Conservation (phyloP, 2,329 filamentous ascomycete species). For the Aspergillus oerlinghausenensis region DNA sequence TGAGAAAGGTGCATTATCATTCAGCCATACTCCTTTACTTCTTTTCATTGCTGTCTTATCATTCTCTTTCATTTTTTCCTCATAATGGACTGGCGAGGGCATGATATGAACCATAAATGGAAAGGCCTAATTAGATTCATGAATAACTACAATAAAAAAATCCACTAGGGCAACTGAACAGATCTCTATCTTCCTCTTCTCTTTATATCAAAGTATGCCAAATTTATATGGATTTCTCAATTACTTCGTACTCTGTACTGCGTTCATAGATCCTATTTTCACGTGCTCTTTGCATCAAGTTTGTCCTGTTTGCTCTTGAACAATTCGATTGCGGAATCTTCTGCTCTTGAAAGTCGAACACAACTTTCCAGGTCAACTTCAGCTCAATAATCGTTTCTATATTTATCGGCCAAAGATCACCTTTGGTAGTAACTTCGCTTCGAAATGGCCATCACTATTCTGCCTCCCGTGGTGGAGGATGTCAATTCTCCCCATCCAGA, state of each 20-base stretch:
- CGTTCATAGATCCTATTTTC: not conserved
- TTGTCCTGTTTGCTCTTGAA: constrained; percentile 17
- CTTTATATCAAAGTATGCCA: not conserved
- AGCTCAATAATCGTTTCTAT: not conserved
- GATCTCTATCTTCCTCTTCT: too few species aligned
- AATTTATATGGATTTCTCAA: not conserved
- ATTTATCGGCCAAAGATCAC: not conserved
- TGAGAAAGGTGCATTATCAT: too few species aligned
- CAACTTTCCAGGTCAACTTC: not conserved
- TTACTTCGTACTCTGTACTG: not conserved
- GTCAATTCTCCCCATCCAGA: constrained; percentile 28
- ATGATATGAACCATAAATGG: not conserved
- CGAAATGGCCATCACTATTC: constrained; percentile 56
- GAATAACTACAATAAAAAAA: not conserved
- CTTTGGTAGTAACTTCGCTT: not conserved
- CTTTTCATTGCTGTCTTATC: not conserved
- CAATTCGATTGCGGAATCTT: constrained; percentile 7
- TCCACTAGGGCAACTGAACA: not conserved
- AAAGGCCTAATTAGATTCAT: not conserved
- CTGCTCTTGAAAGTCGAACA: not conserved
- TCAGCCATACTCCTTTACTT: not conserved
- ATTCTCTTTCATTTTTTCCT: not conserved
- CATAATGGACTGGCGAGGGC: not conserved
- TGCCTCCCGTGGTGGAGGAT: constrained; percentile 45
- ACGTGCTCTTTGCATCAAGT: constrained; percentile 10